Conservation (phyloP, 208 protist genomes). For the Acanthamoeba healyi region DNA sequence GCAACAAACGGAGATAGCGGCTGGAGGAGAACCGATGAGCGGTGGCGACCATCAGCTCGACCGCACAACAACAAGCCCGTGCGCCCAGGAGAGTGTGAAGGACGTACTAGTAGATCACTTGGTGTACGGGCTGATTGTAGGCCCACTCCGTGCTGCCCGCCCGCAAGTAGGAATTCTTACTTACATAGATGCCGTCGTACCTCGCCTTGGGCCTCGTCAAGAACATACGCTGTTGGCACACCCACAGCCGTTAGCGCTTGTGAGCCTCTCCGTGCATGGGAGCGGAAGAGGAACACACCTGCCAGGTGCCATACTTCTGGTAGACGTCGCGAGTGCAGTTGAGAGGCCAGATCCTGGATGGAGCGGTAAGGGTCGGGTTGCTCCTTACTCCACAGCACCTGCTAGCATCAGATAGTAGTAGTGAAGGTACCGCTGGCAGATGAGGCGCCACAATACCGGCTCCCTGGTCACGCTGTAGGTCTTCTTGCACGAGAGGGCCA, state of each 20-base stretch:
- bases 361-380: neutral
- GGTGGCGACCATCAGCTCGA: neutral
- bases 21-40: neutral
- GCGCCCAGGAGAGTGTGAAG: neutral
- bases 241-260: too few relatives aligned
- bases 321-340: constrained; percentile 8
- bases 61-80: too few relatives aligned
- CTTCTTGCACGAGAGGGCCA: constrained; percentile 9
- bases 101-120: constrained; percentile 53
- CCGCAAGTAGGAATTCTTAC: constrained; percentile 47
- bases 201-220: neutral
- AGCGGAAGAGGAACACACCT: neutral
- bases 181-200: constrained; percentile 56
- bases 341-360: neutral
- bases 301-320: constrained; percentile 18
- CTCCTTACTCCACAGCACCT: neutral
- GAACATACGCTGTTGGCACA: neutral
- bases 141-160: constrained; percentile 42
- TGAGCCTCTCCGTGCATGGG: too few relatives aligned
- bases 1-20: constrained; percentile 42
- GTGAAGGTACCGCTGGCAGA: constrained; percentile 33
- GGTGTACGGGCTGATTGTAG: constrained; percentile 62
- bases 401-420: too few relatives aligned
- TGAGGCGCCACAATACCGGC: constrained; percentile 13
- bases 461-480: constrained; percentile 12